Evolutionary conservation across 192 early-diverging fungal species (phyloP).

Genomic region (Backusella westeae): DNA sequence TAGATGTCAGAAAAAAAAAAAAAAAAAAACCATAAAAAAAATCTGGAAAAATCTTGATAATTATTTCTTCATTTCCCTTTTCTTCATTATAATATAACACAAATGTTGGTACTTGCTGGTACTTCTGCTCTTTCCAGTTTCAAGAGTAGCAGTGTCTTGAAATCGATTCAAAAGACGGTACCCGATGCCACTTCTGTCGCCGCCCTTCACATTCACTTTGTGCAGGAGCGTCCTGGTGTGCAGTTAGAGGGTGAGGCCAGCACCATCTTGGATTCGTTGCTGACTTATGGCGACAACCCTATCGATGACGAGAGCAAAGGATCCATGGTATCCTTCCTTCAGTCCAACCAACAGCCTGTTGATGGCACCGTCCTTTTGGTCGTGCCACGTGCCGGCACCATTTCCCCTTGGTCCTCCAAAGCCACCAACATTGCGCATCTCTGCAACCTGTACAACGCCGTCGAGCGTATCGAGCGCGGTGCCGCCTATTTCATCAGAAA

Average conservation of each 20-base stretch:
- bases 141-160: constrained; percentile 58
- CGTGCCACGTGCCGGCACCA: constrained; percentile 91
- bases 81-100: not conserved
- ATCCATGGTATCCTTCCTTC: constrained; percentile 19
- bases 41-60: not conserved
- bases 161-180: constrained; percentile 53
- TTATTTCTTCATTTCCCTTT: not conserved
- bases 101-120: constrained; percentile 87
- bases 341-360: constrained; percentile 31
- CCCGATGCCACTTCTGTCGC: constrained; percentile 52
- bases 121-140: constrained; percentile 78
- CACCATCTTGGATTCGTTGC: constrained; percentile 46
- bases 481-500: constrained; percentile 66
- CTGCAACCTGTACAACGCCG: constrained; percentile 74
- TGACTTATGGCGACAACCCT: constrained; percentile 43
- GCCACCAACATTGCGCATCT: constrained; percentile 96
- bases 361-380: constrained; percentile 61
- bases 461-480: constrained; percentile 90
- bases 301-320: constrained; percentile 22
- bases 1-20: not conserved
- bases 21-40: not conserved
- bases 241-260: constrained; percentile 33
- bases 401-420: constrained; percentile 99
- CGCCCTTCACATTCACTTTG: constrained; percentile 78
- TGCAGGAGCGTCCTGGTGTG: constrained; percentile 49